phyloP scores from a whole-genome alignment of 2,329 filamentous ascomycete genomes.

The Trichoderma polysporum region DNA sequence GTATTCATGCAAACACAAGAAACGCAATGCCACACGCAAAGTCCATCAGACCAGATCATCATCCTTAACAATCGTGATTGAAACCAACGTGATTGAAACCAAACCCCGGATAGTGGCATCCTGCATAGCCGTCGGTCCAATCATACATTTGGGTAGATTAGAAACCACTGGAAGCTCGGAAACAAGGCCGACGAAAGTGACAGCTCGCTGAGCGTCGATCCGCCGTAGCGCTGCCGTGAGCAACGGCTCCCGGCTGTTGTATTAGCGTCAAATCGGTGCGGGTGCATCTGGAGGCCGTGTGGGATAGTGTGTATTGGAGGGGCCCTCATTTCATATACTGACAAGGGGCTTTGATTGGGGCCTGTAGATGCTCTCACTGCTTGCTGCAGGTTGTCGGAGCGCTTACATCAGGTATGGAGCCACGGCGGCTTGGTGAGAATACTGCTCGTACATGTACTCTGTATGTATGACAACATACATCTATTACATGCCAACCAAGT shows the following conservation, averaged over 20 bases:
- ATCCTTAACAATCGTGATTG: neutral
- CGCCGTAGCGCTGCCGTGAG: conserved; percentile 8
- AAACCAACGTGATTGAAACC: neutral
- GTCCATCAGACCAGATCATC: neutral
- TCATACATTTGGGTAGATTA: neutral
- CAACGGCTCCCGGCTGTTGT: conserved; percentile 1
- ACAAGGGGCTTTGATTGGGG: neutral
- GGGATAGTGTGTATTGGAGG: neutral
- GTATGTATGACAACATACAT: neutral
- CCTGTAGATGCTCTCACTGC: neutral
- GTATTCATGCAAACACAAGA: neutral
- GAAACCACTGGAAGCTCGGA: neutral
- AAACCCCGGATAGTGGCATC: neutral
- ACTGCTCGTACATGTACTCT: neutral
- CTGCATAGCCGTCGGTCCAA: conserved; percentile 13
- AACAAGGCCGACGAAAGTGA: neutral
- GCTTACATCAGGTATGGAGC: neutral
- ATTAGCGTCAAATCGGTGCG: conserved; percentile 1
- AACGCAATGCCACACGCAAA: neutral
- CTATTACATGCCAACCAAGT: neutral
- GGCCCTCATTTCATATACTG: neutral
- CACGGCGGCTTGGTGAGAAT: neutral
- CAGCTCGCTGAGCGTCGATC: conserved; percentile 10
- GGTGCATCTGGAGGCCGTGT: neutral
- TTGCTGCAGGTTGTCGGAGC: neutral